Conservation (phyloP, 257 asterid genomes). For the Euphrasia confusa region DNA sequence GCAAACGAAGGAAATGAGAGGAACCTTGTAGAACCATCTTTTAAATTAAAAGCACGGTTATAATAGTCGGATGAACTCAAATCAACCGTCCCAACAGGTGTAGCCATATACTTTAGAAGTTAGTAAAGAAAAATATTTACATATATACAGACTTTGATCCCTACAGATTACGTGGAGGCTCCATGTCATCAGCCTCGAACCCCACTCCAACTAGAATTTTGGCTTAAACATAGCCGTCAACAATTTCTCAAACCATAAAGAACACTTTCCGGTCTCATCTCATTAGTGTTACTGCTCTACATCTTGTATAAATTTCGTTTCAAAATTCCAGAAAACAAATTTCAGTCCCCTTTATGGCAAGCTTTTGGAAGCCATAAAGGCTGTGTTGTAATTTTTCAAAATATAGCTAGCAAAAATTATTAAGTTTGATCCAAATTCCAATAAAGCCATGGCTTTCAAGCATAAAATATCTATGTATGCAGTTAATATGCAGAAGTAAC, state of each 20-base stretch:
- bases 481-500: neutral
- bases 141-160: too few species aligned
- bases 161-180: too few species aligned
- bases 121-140: too few species aligned
- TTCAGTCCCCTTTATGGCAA: conserved; percentile 3
- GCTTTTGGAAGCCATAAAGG: neutral
- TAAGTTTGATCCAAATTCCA: neutral
- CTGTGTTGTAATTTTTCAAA: neutral
- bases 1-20: neutral
- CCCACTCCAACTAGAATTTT: neutral
- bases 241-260: neutral
- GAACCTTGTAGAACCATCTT: neutral
- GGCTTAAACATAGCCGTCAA: neutral
- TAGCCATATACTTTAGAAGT: neutral
- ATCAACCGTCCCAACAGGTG: neutral
- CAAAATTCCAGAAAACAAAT: neutral
- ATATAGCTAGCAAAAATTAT: neutral
- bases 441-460: neutral
- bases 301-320: too few species aligned
- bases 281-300: neutral
- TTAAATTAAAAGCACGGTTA: neutral
- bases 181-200: too few species aligned
- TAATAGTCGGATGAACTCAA: neutral
- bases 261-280: neutral
- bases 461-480: neutral